Conservation (phyloP, 768 basidiomycete genomes). For the Podaxis sp. region DNA sequence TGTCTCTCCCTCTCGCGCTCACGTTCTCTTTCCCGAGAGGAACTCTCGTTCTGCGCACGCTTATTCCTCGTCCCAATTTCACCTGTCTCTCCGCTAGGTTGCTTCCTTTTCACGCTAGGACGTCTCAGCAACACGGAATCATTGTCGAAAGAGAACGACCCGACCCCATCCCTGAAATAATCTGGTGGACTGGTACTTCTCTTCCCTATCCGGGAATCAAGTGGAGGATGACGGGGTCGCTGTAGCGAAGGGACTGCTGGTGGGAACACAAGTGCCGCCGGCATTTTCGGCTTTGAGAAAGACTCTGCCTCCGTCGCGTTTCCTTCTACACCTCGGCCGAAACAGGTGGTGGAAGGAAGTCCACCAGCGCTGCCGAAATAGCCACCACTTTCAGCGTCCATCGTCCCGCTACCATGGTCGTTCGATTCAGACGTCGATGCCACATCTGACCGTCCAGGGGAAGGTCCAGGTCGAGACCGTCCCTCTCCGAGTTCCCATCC, state of each 20-base stretch:
- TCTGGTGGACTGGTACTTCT: constrained; percentile 74
- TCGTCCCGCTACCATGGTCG: no score
- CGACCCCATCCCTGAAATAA: constrained; percentile 55
- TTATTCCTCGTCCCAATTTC: constrained; percentile 8
- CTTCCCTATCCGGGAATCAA: constrained; percentile 39
- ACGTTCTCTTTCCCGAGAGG: constrained; percentile 10
- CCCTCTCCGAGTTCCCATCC: background rate
- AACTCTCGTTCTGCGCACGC: constrained; percentile 10
- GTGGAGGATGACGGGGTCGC: constrained; percentile 4
- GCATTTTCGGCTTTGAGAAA: background rate
- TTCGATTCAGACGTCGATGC: background rate
- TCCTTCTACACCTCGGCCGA: background rate
- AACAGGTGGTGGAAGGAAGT: background rate
- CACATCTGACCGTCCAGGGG: background rate
- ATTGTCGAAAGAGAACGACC: constrained; percentile 32
- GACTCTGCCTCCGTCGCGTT: background rate
- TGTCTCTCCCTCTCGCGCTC: constrained; percentile 4
- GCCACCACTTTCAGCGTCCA: constrained; percentile 1
- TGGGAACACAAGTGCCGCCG: background rate
- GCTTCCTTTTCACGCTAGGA: constrained; percentile 60
- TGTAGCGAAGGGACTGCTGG: background rate
- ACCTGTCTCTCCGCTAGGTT: constrained; percentile 8
- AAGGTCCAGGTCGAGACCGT: background rate
- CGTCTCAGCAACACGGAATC: constrained; percentile 60
- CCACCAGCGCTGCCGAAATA: background rate